Base-by-base conservation (phyloP, 768 basidiomycete species). In the Lactifluus volemus region DNA sequence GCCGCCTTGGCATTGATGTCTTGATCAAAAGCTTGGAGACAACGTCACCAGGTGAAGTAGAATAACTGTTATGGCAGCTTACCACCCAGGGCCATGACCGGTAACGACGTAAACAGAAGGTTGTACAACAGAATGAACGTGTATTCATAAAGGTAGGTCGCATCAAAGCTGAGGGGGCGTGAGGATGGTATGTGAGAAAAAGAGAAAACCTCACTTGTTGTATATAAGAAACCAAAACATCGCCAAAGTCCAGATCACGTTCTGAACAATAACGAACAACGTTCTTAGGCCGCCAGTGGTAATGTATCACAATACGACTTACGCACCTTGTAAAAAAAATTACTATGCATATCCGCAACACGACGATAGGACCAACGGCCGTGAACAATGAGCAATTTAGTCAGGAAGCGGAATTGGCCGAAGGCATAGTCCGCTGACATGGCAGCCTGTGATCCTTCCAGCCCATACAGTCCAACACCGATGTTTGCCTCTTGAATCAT, bases 401-500 rank as follows among this genome's bases (percentile, higher is more conserved):
- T 94, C 61, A 98, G 72, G 78, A 88, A 98, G 57, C 95, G 79
- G 78, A 99, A 99, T 70, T 98, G 96, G 1, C 92, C 96, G 75
- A 98, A 95, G 1, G 96, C 96, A 68, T 97, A 98, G 71, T 98
- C 96, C 6, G 96, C 96, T 5, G 94, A 97, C 95, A 98, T 98
- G 51, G 96, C 95, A 34, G 96, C 96, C 73, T 98, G 96, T 21
- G 93, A 95, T 53, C 96, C 96, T 72, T 98, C 96, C 41, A 95
- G 81, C 49, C 96, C 96, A 67, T 92, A 83, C 30, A 98, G 76
- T 21, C 96, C 96, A 69, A 94, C 92, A 3, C 96, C 96, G 65
- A 98, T 88, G 71, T 98, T 94, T n/a, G 96, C 96, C 69, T 96
- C 96, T 71, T 98, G 96, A 60, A 98, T 98, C 96, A 98, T 98